Evolutionary conservation across 192 early-diverging fungal species (phyloP).

Genomic region (Phlyctochytrium bullatum): DNA sequence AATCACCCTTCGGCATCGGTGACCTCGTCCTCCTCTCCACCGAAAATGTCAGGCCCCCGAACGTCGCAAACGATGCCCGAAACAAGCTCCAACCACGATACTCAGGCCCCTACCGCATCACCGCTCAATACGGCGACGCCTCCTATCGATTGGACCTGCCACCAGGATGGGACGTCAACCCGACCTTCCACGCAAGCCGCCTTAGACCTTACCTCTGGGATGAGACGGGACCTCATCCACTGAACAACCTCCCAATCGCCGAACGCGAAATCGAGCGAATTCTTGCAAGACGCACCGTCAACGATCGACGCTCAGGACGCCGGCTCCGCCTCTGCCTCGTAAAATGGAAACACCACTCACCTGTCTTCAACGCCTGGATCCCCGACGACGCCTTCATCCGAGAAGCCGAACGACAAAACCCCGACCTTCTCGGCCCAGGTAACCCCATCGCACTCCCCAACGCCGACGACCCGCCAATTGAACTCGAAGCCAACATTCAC

Average conservation of each 20-base stretch:
- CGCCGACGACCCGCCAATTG: no score
- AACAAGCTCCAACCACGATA: constrained; percentile 8
- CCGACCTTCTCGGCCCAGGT: no score
- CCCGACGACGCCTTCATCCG: neutral
- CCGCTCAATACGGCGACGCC: neutral
- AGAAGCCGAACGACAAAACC: no score
- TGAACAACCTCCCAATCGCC: neutral
- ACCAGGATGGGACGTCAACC: constrained; percentile 4
- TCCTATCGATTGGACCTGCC: constrained; percentile 12
- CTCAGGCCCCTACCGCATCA: constrained; percentile 13
- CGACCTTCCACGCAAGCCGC: constrained; percentile 13
- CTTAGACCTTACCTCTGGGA: constrained; percentile 7
- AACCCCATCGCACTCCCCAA: no score
- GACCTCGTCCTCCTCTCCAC: constrained; percentile 16
- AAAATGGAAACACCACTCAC: neutral
- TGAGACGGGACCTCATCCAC: constrained; percentile 51
- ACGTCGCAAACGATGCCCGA: neutral
- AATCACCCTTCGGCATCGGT: constrained; percentile 6
- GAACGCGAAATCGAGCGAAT: neutral
- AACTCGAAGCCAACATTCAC: no score
- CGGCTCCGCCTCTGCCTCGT: neutral
- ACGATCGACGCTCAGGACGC: neutral
- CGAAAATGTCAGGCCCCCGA: constrained; percentile 11
- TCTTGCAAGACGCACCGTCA: neutral
- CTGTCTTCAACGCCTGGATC: constrained; percentile 45